Evolutionary conservation across 495 filamentous ascomycete genomes (phyloP), one percentile per base, ranked within the genome.

Genomic region (Hyaloscypha hepaticicola): DNA sequence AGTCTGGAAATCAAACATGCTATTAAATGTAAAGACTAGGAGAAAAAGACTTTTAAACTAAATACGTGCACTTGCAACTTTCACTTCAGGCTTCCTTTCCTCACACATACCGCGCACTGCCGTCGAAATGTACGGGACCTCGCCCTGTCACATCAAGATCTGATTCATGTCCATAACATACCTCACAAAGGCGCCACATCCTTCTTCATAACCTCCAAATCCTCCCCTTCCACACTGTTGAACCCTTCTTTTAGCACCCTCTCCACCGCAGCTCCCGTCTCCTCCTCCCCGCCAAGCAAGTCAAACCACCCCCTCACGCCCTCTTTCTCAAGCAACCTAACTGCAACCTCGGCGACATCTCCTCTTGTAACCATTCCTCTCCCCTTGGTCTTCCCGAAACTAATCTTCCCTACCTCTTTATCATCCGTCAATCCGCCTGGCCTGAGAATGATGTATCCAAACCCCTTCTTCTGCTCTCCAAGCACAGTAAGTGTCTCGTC

Each of bases 271-370:
- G 74, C 77, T 24, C 80, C 79, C 52, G 88, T 78, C 82, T 6
- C 80, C 82, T 67, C 75, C 21, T 87, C 83, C 2, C 81, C 84
- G 64, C 80, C 76, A 21, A 81, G 33, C 70, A 80, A 66, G 60
- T 83, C 80, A 53, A 83, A 27, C 79, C 80, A 83, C 5, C 64
- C 67, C 26, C 65, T 81, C 64, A 70, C 75, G 4, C 76, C 70
- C 58, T 83, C 82, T 22, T 74, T 76, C 33, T 87, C 86, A 64
- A 94, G 74, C 72, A 94, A 77, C 78, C 71, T 69, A 69, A 85
- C 88, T 25, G 84, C 85, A 48, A 91, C 82, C 63, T 82, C 79
- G 16, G 91, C 92, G 22, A 93, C 90, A 75, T 88, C 87, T 67
- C 80, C 85, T 58, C 91, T 80, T 22, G 80, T 83, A 48, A 90